phyloP scores from a whole-genome alignment of 2,329 filamentous ascomycete species.

The Stemphylium vesicarium region DNA sequence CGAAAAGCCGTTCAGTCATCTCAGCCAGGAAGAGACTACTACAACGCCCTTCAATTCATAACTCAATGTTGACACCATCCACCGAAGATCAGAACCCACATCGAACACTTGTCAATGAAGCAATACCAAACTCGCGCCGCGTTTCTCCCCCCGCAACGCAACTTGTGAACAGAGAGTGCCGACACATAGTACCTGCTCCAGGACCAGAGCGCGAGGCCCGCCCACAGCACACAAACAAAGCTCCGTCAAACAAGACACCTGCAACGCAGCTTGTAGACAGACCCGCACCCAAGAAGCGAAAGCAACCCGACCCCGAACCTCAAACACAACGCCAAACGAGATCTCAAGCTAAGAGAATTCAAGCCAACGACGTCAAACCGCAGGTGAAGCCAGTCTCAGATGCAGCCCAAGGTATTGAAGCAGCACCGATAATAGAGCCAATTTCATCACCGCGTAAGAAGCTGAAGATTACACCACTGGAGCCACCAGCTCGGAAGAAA shows the following conservation, averaged over 20 bases:
- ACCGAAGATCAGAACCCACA: background rate
- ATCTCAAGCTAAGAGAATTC: slow-evolving; percentile 15
- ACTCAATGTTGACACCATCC: slow-evolving; percentile 17
- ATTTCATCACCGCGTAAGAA: slow-evolving; percentile 6
- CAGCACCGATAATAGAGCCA: slow-evolving; percentile 35
- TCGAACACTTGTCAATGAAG: background rate
- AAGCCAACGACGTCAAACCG: background rate
- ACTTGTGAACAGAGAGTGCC: background rate
- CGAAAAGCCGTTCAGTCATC: slow-evolving; percentile 5
- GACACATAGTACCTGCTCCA: background rate
- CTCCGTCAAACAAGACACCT: background rate
- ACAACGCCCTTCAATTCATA: slow-evolving; percentile 26
- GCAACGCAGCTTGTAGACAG: slow-evolving; percentile 11
- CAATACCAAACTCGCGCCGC: background rate
- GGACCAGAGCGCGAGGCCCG: background rate
- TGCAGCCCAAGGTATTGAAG: background rate
- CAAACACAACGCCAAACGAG: slow-evolving; percentile 12
- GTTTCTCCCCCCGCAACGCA: slow-evolving; percentile 3
- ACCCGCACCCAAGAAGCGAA: slow-evolving; percentile 8
- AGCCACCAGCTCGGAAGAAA: background rate
- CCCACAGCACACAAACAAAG: background rate
- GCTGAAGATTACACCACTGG: background rate
- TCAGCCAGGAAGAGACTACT: slow-evolving; percentile 28
- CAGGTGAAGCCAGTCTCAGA: background rate
- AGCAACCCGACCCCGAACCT: slow-evolving; percentile 1